A percentile compares a stretch with the other conserved stretches of the same genome.
Conservation (phyloP, 208 protist genomes). For the Trypanosoma brucei region DNA sequence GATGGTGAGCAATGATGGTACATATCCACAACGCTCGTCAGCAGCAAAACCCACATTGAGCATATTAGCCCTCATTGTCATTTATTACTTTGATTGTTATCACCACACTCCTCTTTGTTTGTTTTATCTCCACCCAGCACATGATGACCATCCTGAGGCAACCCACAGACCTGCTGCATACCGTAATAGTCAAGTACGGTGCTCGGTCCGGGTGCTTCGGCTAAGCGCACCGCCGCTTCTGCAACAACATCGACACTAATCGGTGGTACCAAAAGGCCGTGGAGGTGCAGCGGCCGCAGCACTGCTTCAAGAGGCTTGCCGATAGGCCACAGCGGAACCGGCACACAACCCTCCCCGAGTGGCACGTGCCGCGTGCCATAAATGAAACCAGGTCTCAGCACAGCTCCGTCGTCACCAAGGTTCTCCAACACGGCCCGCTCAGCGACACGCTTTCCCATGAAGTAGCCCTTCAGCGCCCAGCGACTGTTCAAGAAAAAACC, state of each 20-base stretch:
- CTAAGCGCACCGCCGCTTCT: constrained; percentile 57
- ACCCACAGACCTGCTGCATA: constrained; percentile 57
- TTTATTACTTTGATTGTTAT: too few species aligned
- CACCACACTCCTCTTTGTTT: neutral
- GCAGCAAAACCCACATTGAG: too few species aligned
- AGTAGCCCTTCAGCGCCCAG: constrained; percentile 74
- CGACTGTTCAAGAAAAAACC: constrained; percentile 26
- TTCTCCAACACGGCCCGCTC: constrained; percentile 71
- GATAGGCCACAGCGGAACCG: constrained; percentile 60
- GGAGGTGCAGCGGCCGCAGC: constrained; percentile 30
- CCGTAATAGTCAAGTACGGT: constrained; percentile 55
- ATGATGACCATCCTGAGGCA: neutral
- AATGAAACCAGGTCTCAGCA: constrained; percentile 76
- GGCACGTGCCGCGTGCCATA: constrained; percentile 67
- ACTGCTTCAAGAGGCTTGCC: constrained; percentile 55
- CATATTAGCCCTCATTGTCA: too few species aligned
- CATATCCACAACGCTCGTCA: too few species aligned
- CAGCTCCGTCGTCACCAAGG: constrained; percentile 35
- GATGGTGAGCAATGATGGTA: too few species aligned
- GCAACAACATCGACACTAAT: constrained; percentile 63
- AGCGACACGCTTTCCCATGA: constrained; percentile 69
- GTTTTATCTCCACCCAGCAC: neutral
- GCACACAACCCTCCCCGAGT: constrained; percentile 29
- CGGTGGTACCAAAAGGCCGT: constrained; percentile 53
- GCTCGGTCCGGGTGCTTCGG: constrained; percentile 27